Percentiles rank a stretch among this genome's conserved stretches.
Conservation (phyloP, 495 filamentous ascomycete species). For the Xylaria grammica region DNA sequence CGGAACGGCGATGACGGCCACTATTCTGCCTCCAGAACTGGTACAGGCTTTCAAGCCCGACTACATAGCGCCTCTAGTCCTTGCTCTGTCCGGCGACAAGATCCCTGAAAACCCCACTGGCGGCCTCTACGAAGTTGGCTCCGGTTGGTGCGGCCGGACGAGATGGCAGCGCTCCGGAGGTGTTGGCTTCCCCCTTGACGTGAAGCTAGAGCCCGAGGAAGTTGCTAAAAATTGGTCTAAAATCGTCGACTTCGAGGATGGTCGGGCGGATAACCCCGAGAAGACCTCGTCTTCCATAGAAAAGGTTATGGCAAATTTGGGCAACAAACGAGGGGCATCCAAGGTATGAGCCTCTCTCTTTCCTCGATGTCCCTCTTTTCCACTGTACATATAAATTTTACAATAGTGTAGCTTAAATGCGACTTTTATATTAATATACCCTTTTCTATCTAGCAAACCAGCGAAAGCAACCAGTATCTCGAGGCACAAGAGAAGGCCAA, state of each 20-base stretch:
- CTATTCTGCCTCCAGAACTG: slow-evolving; percentile 95
- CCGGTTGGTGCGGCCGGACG: slow-evolving; percentile 89
- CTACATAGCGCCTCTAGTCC: slow-evolving; percentile 93
- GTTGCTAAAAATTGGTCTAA: slow-evolving; percentile 77
- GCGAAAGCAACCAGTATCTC: slow-evolving; percentile 56
- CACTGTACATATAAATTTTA: slow-evolving; percentile 29
- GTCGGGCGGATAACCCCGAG: slow-evolving; percentile 87
- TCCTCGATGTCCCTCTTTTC: slow-evolving; percentile 30
- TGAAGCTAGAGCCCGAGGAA: slow-evolving; percentile 83
- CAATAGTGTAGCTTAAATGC: slow-evolving; percentile 36
- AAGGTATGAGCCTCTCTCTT: slow-evolving; percentile 53
- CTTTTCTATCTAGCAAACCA: slow-evolving; percentile 38
- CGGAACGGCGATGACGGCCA: slow-evolving; percentile 93
- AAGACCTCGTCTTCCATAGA: slow-evolving; percentile 75
- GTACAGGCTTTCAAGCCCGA: slow-evolving; percentile 99
- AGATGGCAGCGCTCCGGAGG: slow-evolving; percentile 95
- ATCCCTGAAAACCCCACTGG: slow-evolving; percentile 83
- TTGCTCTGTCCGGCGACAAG: slow-evolving; percentile 86
- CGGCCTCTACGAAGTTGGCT: slow-evolving; percentile 93
- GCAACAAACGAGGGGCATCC: slow-evolving; percentile 63
- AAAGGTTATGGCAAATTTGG: slow-evolving; percentile 91
- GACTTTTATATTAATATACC: slow-evolving; percentile 37
- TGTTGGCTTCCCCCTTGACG: slow-evolving; percentile 90
- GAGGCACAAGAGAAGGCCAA: slow-evolving; percentile 79
- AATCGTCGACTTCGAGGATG: slow-evolving; percentile 88